Percentiles rank a stretch among this genome's conserved stretches.
phyloP scores from a whole-genome alignment of 805 yeast species.

The Suhomyces xylopsoci region DNA sequence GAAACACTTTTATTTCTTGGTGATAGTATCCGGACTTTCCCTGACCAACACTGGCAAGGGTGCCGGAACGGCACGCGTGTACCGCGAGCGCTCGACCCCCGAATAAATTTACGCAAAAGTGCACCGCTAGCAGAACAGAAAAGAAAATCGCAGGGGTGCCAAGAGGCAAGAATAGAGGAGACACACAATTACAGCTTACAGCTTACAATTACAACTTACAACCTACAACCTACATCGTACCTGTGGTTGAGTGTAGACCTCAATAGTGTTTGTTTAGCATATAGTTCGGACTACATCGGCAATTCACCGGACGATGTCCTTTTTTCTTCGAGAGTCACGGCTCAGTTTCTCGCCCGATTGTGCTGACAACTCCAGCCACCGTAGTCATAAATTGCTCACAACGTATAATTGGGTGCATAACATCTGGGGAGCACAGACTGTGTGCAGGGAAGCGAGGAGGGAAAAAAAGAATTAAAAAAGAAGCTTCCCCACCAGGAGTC shows the following conservation, averaged over 20 bases:
- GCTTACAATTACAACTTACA: too few relatives aligned
- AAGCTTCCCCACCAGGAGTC: conserved; percentile 52
- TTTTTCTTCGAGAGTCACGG: neutral
- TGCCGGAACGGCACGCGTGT: neutral
- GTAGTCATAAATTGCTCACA: neutral
- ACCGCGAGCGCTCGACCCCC: neutral
- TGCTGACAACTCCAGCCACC: neutral
- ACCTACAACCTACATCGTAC: too few relatives aligned
- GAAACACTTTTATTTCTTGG: neutral
- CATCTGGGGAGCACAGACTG: conserved; percentile 67
- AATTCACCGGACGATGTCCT: neutral
- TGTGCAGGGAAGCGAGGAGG: neutral
- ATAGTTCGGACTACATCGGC: neutral
- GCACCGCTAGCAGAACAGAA: neutral
- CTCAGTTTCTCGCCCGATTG: neutral
- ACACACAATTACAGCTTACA: too few relatives aligned
- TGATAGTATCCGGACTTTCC: neutral
- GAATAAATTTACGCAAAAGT: neutral
- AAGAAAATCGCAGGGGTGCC: neutral
- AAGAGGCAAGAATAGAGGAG: neutral
- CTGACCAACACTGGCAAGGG: neutral
- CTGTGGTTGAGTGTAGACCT: too few relatives aligned
- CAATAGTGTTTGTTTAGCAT: too few relatives aligned
- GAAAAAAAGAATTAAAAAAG: neutral
- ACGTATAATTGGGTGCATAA: conserved; percentile 66